Evolutionary conservation across 805 yeast species (phyloP).

Genomic region (Kodamaea nitidulidarum): DNA sequence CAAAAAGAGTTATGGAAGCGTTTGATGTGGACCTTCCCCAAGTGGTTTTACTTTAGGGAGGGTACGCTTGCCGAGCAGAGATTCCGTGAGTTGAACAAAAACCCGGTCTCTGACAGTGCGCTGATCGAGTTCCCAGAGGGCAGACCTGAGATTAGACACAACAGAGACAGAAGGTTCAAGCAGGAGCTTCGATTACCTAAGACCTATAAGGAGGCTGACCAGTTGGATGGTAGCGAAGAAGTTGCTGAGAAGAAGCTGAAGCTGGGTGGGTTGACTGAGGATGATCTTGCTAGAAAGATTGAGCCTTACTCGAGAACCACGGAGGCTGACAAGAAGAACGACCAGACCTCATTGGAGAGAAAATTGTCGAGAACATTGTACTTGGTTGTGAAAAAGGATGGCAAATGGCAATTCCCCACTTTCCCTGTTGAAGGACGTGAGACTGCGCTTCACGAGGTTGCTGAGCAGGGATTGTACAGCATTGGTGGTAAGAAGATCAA

Average conservation of each 20-base stretch:
- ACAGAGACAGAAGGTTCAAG: conserved; percentile 81
- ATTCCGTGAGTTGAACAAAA: conserved; percentile 68
- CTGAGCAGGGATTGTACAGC: conserved; percentile 66
- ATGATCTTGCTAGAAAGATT: conserved; percentile 65
- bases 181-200: conserved; percentile 77
- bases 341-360: conserved; percentile 71
- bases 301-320: conserved; percentile 69
- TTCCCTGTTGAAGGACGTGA: conserved; percentile 16
- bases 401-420: conserved; percentile 76
- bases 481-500: conserved; percentile 75
- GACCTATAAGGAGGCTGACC: conserved; percentile 41
- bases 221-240: conserved; percentile 17
- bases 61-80: conserved; percentile 87
- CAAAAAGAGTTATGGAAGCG: conserved; percentile 84
- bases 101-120: conserved; percentile 69
- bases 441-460: conserved; percentile 62
- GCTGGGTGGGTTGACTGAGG: conserved; percentile 20
- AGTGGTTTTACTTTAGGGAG: conserved; percentile 82
- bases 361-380: conserved; percentile 75
- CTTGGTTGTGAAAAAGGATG: conserved; percentile 51
- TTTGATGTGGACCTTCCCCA: conserved; percentile 96
- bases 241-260: conserved; percentile 16
- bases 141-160: conserved; percentile 77
- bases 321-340: conserved; percentile 64
- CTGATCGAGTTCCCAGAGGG: conserved; percentile 81